A percentile compares a stretch with the other conserved stretches of the same genome.
These are phyloP conservation scores for Ustilago cynodontis DNA, from an alignment of 1,284 basidiomycete species.

Conservation along the genomic window DNA sequence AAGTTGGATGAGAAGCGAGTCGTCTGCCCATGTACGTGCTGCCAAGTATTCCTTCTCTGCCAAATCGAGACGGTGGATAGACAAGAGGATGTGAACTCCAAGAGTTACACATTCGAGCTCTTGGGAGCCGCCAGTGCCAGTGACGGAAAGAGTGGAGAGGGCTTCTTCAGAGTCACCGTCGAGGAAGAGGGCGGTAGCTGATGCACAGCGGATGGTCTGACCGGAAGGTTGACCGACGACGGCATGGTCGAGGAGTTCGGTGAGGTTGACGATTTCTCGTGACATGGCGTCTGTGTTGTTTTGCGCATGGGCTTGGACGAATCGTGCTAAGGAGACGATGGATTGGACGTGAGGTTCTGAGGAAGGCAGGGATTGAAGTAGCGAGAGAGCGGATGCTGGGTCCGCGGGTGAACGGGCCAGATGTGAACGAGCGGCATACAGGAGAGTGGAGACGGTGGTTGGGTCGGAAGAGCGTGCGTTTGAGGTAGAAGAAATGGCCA, in stretches of 20 bases:
- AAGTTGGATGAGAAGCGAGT: constrained; percentile 66
- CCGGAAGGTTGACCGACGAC: constrained; percentile 50
- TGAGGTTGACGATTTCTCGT: constrained; percentile 55
- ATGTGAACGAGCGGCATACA: constrained; percentile 66
- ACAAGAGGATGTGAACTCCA: constrained; percentile 67
- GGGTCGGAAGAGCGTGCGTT: constrained; percentile 45
- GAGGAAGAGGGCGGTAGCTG: constrained; percentile 59
- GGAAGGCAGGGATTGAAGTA: constrained; percentile 42
- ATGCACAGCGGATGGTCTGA: constrained; percentile 54
- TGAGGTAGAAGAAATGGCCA: constrained; percentile 46
- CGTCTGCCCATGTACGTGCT: constrained; percentile 65
- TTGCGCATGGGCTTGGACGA: constrained; percentile 50
- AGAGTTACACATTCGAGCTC: constrained; percentile 67
- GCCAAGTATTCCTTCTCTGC: constrained; percentile 66
- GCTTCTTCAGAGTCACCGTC: constrained; percentile 62
- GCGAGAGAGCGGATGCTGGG: constrained; percentile 51
- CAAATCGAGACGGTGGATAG: constrained; percentile 64
- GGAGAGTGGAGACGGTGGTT: constrained; percentile 37
- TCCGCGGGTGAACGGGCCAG: constrained; percentile 54
- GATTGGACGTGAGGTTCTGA: constrained; percentile 48
- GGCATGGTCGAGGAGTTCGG: constrained; percentile 63
- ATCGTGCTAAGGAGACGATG: constrained; percentile 57
- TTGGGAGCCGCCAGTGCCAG: constrained; percentile 36
- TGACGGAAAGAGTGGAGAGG: constrained; percentile 59
- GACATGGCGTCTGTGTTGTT: constrained; percentile 34